Evolutionary conservation across 2,329 filamentous ascomycete species (phyloP), one percentile per base, ranked within the genome.

Genomic region (Chaetomium sp.): DNA sequence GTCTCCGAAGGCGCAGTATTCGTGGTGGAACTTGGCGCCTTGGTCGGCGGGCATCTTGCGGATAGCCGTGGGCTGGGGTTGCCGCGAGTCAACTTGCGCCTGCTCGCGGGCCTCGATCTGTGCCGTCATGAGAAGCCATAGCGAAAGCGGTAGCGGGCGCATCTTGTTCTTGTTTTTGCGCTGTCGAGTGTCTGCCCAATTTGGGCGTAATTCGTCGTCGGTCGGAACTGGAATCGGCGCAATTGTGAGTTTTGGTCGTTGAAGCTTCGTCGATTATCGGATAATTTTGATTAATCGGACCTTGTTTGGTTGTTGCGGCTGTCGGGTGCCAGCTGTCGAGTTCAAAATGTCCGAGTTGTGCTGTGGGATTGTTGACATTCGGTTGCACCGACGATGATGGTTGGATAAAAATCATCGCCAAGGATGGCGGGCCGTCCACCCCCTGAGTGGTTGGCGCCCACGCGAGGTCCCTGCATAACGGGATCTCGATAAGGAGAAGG

Each of bases 31-130:
- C 81, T 92, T 95, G 74, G 91, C 89, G 65, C 85, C 85, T 57
- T 86, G 84, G 72, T 92, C 87, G 5, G 81, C 81, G 55, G 86
- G 82, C 85, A 93, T 91, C 74, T 93, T 93, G 73, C 85, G 85
- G 62, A 93, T 81, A 0, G 85, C 90, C 1, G 85, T 83, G 0
- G 89, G 89, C 6, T 77, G 62, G 31, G 61, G 55, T 66, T 21
- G 64, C 3, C 33, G 55, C 31, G 66, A 65, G 33, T 63, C 70
- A 38, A 59, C 70, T 55, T 66, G 71, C 47, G 55, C 69, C 65
- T 65, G 70, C 58, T 73, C 73, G 31, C 75, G 75, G 35, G 78
- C 77, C 2, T 71, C 69, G 16, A 77, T 71, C 54, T 79, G 77
- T 2, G 76, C 75, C 2, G 78, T 74, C 53, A 83, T 70, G 27